These are phyloP conservation scores for Ligustrum vulgare DNA, from an alignment of 257 asterid species.

Conservation along the genomic window DNA sequence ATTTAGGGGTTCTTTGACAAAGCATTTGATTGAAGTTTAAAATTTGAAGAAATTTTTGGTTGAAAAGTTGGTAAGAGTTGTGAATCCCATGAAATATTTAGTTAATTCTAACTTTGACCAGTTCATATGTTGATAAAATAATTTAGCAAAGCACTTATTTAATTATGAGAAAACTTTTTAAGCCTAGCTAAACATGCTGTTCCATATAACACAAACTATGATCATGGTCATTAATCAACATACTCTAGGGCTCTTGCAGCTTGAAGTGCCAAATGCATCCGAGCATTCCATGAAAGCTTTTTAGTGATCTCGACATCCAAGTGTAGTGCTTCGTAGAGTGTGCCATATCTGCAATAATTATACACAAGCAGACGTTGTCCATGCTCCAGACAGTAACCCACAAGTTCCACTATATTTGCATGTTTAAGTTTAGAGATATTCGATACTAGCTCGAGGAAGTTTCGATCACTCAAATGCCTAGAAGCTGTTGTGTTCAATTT, in stretches of 20 bases:
- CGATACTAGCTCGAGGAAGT: constrained; percentile 70
- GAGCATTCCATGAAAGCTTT: constrained; percentile 82
- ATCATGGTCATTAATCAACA: constrained; percentile 25
- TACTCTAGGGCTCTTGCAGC: constrained; percentile 93
- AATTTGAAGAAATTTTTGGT: too few relatives aligned
- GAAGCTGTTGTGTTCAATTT: constrained; percentile 60
- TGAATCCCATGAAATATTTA: too few relatives aligned
- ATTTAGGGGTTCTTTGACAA: too few relatives aligned
- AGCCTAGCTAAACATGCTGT: background rate
- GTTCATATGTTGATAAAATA: too few relatives aligned
- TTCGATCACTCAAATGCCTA: constrained; percentile 52
- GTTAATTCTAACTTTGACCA: too few relatives aligned
- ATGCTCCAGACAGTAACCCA: constrained; percentile 85
- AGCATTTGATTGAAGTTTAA: too few relatives aligned
- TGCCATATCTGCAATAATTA: constrained; percentile 65
- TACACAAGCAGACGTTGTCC: constrained; percentile 78
- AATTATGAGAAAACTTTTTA: background rate
- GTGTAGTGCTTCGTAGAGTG: constrained; percentile 83
- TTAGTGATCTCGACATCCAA: constrained; percentile 59
- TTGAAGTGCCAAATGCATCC: constrained; percentile 79
- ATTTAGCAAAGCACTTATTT: too few relatives aligned
- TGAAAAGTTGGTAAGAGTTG: too few relatives aligned
- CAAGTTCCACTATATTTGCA: constrained; percentile 59
- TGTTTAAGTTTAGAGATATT: constrained; percentile 61
- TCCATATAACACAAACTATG: background rate